Evolutionary conservation across 2,329 filamentous ascomycete species (phyloP).

Genomic region (Hypomyces perniciosus): DNA sequence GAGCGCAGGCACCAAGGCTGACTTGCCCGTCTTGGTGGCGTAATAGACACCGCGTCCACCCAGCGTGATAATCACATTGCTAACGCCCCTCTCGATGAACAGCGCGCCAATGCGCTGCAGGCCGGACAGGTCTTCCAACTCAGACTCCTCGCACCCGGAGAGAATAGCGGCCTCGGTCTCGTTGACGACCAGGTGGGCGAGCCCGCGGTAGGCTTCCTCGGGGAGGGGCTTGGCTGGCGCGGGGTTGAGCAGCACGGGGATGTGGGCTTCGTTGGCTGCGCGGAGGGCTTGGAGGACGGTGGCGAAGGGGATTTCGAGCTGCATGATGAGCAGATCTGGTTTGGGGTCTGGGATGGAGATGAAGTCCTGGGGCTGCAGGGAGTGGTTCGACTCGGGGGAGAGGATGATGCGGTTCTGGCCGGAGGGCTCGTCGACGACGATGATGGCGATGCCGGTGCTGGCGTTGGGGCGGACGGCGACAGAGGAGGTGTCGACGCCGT

Average conservation of each 20-base stretch:
- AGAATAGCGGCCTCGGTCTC: constrained; percentile 82
- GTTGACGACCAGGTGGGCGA: constrained; percentile 81
- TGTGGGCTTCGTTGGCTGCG: constrained; percentile 39
- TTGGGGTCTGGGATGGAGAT: constrained; percentile 25
- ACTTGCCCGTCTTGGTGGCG: constrained; percentile 36
- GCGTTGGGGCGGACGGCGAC: constrained; percentile 39
- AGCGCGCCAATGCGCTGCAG: constrained; percentile 43
- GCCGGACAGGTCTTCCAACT: constrained; percentile 42
- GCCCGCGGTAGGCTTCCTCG: constrained; percentile 54
- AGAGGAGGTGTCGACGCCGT: constrained; percentile 56
- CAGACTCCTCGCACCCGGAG: constrained; percentile 46
- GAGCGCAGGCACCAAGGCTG: constrained; percentile 53
- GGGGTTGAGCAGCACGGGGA: constrained; percentile 75
- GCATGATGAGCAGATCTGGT: constrained; percentile 65
- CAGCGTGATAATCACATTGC: constrained; percentile 76
- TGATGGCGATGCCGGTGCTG: constrained; percentile 66
- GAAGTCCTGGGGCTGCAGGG: constrained; percentile 34
- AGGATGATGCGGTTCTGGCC: constrained; percentile 75
- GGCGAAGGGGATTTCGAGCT: constrained; percentile 67
- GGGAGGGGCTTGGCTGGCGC: constrained; percentile 70
- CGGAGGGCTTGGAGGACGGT: constrained; percentile 58
- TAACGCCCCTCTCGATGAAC: constrained; percentile 66
- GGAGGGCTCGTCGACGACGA: constrained; percentile 66
- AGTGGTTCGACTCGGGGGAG: constrained; percentile 64
- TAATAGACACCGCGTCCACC: constrained; percentile 75